Evolutionary conservation across 495 filamentous ascomycete genomes (phyloP).

Genomic region (Halenospora varia): DNA sequence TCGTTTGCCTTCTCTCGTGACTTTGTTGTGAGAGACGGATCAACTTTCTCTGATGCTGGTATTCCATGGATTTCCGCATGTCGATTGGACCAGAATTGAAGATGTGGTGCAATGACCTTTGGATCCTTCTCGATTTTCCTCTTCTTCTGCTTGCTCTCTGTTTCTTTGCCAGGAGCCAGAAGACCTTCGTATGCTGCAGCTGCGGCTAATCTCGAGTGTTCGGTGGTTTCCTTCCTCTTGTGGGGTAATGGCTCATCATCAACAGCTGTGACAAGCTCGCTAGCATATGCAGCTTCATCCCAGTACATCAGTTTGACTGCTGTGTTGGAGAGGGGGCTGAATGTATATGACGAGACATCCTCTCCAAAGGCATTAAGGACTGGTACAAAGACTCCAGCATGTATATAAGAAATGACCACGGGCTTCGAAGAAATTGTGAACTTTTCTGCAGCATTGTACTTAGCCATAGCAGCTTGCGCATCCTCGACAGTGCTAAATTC

Average conservation of each 20-base stretch:
- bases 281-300: slow-evolving; percentile 76
- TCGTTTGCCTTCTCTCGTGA: slow-evolving; percentile 24
- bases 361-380: slow-evolving; percentile 50
- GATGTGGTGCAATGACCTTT: slow-evolving; percentile 57
- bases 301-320: slow-evolving; percentile 74
- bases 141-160: slow-evolving; percentile 63
- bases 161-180: slow-evolving; percentile 34
- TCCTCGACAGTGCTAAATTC: slow-evolving; percentile 78
- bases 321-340: slow-evolving; percentile 67
- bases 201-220: slow-evolving; percentile 24
- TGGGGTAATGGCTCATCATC: slow-evolving; percentile 32
- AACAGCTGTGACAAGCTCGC: slow-evolving; percentile 56
- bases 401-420: slow-evolving; percentile 73
- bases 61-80: slow-evolving; percentile 77
- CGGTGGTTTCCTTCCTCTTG: slow-evolving; percentile 28
- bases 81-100: slow-evolving; percentile 86
- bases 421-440: slow-evolving; percentile 82
- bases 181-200: slow-evolving; percentile 38
- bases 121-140: slow-evolving; percentile 56
- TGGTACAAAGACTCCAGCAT: slow-evolving; percentile 84
- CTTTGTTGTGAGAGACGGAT: slow-evolving; percentile 15
- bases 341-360: slow-evolving; percentile 60
- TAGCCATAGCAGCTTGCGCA: slow-evolving; percentile 70
- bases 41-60: slow-evolving; percentile 21
- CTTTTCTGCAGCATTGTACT: slow-evolving; percentile 70